These are phyloP conservation scores for Cicer yamashitae DNA, from an alignment of 306 rosid genomes.

Conservation along the genomic window DNA sequence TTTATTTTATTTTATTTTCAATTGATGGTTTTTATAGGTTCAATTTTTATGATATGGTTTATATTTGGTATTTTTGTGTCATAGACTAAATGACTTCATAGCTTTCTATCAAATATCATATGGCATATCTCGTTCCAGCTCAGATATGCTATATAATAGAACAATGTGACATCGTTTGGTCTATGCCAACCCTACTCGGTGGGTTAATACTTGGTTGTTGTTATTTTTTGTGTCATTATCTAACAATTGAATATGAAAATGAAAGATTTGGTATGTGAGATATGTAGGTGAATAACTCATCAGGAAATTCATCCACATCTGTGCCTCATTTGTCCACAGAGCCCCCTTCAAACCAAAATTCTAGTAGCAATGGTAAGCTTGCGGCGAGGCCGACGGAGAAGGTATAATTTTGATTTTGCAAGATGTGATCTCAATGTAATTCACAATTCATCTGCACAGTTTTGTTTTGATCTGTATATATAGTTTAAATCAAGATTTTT, in stretches of 20 bases:
- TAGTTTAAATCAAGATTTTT: not conserved
- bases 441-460: not conserved
- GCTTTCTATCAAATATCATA: too few relatives aligned
- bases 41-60: conserved; percentile 26
- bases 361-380: conserved; percentile 43
- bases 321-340: conserved; percentile 58
- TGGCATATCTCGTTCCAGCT: too few relatives aligned
- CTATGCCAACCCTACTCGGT: too few relatives aligned
- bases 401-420: conserved; percentile 51
- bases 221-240: too few relatives aligned
- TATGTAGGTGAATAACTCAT: conserved; percentile 65
- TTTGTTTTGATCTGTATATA: not conserved
- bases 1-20: not conserved
- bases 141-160: too few relatives aligned
- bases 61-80: not conserved
- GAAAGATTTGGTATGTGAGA: conserved; percentile 39
- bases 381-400: conserved; percentile 52
- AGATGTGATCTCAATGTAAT: not conserved
- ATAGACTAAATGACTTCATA: too few relatives aligned
- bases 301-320: conserved; percentile 57
- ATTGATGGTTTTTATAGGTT: conserved; percentile 3
- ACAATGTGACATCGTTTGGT: too few relatives aligned
- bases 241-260: not conserved
- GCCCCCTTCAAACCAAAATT: conserved; percentile 99
- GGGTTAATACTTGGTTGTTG: too few relatives aligned